Base-by-base conservation (phyloP, 208 protist genomes). In the Leishmania gerbilli region DNA sequence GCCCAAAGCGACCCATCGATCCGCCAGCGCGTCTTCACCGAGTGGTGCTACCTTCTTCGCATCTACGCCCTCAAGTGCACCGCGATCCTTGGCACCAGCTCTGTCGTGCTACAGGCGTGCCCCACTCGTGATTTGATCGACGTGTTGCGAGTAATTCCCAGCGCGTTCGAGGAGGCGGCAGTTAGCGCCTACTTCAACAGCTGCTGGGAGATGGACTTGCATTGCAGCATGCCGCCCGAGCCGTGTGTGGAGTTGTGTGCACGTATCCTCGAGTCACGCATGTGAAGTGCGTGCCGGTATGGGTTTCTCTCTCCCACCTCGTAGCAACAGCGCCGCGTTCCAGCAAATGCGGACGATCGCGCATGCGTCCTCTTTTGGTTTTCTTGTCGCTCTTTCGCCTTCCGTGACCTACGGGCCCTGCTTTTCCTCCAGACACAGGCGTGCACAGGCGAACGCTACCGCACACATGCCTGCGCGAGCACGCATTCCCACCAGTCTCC, bases 181-280 rank as follows among this genome's bases (percentile, higher is more conserved):
- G 83, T 77, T n/a, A 47, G 77, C 21, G 84, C 47, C 27, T 96
- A 95, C 83, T 71, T 95, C 34, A 67, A 62, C 47, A 92, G 88
- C 82, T 92, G 86, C 76, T 96, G 93, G 93, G 84, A 92, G 78
- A 89, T 96, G 68, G 77, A 86, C 34, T 62, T 91, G 27, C 88
- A 90, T 51, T 89, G 82, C 71, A 80, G 79, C 74, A 88, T 88
- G 84, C 81, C 87, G 11, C 47, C 79, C 2, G 80, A 76, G 27
- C 45, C 81, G 53, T 86, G 64, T 53, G 40, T 86, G 67, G 78
- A 86, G 72, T 68, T 86, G 37, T 86, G 79, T 68, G 49, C 74
- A 24, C 74, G 49, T 24, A 37, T 81, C 11, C 76, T 86, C 17
- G 13, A 72, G 15, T 76, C 72, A 37, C 82, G 78, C 7, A 47